Base-by-base conservation (phyloP, 176 grass and related monocot genomes). In the Poa annua region DNA sequence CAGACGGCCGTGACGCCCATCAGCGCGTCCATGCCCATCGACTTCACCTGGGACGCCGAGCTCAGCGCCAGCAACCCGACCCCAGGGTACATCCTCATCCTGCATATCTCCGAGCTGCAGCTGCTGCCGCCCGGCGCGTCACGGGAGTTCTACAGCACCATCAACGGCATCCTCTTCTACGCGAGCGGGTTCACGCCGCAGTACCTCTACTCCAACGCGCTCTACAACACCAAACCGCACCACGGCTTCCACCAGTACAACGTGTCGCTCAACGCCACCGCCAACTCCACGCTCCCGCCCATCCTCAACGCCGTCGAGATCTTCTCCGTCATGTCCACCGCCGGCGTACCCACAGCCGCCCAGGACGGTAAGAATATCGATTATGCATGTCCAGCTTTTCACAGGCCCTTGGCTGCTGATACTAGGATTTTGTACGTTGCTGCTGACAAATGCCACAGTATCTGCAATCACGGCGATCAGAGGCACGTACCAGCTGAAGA, bases 281-380 rank as follows among this genome's bases (percentile, higher is more conserved):
- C 38, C 38, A 84, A 71, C 57, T 91, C 92, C 4, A 89, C 71
- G 13, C 50, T 89, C 44, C 92, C 92, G 11, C 92, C 92, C 0
- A 52, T 91, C 41, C 74, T 94, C 84, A 94, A 91, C 55, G 92
- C 89, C 5, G 0, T 44, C 13, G 89, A 94, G 81, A 16, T 87
- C 14, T 94, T 84, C 81, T 75, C 83, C 8, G 56, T 77, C 32
- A n/a, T 89, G 52, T 7, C 80, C 74, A 59, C 79, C 7, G 3
- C 16, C n/a, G 26, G 70, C 14, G 1, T 86, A 2, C 62, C 24
- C 45, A 91, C 92, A 3, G 62, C 84, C 25, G 9, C 60, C 29
- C 25, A 63, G 60, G 60, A 64, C 32, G 61, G 61, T 64, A 64
- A 64, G 61, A 26, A 8, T 19, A 64, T 14, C 5, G 3, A 6